These are phyloP conservation scores for Cryptococcus sp. DNA, from an alignment of 1,284 basidiomycete genomes.

Conservation along the genomic window DNA sequence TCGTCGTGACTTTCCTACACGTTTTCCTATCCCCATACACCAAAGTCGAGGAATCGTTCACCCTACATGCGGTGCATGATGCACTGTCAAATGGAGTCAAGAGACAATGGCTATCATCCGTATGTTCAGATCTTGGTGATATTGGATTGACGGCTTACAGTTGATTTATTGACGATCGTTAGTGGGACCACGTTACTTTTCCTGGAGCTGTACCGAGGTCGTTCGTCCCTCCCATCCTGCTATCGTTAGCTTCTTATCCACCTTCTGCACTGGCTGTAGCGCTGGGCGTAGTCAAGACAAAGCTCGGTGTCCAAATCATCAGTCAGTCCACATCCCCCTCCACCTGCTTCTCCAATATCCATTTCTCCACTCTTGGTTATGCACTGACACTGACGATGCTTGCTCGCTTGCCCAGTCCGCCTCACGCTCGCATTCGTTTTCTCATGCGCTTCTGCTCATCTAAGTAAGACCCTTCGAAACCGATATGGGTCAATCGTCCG, in stretches of 20 bases:
- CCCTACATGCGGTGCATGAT: slow-evolving; percentile 89
- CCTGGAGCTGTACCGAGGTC: slow-evolving; percentile 73
- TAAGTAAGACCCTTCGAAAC: slow-evolving; percentile 65
- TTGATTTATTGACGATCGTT: not conserved
- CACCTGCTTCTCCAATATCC: slow-evolving; percentile 56
- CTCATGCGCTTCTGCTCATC: slow-evolving; percentile 64
- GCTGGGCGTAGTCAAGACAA: slow-evolving; percentile 58
- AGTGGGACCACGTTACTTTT: slow-evolving; percentile 90
- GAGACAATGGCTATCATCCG: not conserved
- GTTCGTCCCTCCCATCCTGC: slow-evolving; percentile 61
- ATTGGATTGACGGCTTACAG: not conserved
- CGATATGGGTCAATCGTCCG: slow-evolving; percentile 66
- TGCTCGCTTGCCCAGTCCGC: slow-evolving; percentile 60
- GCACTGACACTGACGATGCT: not conserved
- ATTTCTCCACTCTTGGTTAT: not conserved
- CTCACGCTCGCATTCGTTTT: slow-evolving; percentile 72
- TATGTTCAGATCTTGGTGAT: not conserved
- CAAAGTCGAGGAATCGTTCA: slow-evolving; percentile 98
- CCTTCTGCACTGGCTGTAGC: slow-evolving; percentile 55
- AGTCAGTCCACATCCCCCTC: slow-evolving; percentile 61
- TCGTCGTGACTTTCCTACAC: slow-evolving; percentile 64
- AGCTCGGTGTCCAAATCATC: slow-evolving; percentile 65
- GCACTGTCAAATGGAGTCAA: slow-evolving; percentile 68
- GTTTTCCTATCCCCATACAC: slow-evolving; percentile 81
- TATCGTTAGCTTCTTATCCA: slow-evolving; percentile 53